Evolutionary conservation across 129 eudicot species (phyloP).

Genomic region (Scalesia atractyloides): DNA sequence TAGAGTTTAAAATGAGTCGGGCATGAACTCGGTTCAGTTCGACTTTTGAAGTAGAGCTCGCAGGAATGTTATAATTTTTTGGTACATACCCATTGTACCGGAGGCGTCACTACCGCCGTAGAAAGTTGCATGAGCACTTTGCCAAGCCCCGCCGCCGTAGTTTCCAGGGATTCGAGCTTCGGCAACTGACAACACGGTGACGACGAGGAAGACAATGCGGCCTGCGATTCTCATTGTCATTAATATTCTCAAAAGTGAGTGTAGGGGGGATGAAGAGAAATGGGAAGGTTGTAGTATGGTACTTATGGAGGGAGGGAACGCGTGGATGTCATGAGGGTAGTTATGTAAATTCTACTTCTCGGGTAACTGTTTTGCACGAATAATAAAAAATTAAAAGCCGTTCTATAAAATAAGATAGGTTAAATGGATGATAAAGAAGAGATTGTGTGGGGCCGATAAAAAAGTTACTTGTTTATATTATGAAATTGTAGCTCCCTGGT

Average conservation of each 20-base stretch:
- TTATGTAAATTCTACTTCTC: conserved; percentile 13
- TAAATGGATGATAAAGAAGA: conserved; percentile 5
- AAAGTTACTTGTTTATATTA: conserved; percentile 31
- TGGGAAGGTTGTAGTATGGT: conserved; percentile 13
- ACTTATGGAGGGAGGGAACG: conserved; percentile 31
- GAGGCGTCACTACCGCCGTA: conserved; percentile 90
- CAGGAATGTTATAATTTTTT: too few relatives aligned
- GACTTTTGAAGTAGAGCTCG: too few relatives aligned
- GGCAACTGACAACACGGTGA: conserved; percentile 26
- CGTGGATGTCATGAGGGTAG: conserved; percentile 22
- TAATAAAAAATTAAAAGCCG: background rate
- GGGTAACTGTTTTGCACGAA: conserved; percentile 6
- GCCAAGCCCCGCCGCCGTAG: conserved; percentile 70
- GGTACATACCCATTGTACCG: conserved; percentile 80
- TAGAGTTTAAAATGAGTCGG: too few relatives aligned
- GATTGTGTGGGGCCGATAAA: conserved; percentile 36
- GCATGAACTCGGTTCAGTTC: too few relatives aligned
- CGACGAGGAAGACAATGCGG: conserved; percentile 23
- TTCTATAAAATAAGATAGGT: background rate
- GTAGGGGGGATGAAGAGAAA: conserved; percentile 12
- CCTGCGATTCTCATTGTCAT: conserved; percentile 4
- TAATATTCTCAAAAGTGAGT: background rate
- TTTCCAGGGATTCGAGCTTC: conserved; percentile 70
- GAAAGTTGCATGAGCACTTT: conserved; percentile 78
- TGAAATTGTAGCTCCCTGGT: conserved; percentile 22